A percentile compares a stretch with the other conserved stretches of the same genome.
These are phyloP conservation scores for Gossypium schwendimanii DNA, from an alignment of 441 rosid genomes.

Conservation along the genomic window DNA sequence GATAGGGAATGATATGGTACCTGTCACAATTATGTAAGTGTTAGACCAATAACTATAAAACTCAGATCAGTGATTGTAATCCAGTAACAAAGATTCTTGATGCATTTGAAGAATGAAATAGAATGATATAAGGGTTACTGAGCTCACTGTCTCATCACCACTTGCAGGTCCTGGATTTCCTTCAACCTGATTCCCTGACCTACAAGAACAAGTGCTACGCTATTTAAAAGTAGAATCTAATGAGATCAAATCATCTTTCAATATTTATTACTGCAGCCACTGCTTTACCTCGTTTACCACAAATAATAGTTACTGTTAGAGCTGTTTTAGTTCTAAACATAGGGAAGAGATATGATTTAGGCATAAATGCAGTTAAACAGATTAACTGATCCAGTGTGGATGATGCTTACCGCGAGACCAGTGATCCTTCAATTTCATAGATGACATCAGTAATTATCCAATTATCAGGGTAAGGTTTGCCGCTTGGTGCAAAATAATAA, in stretches of 20 bases:
- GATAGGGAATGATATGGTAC: constrained; percentile 94
- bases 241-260: background rate
- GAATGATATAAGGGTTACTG: constrained; percentile 9
- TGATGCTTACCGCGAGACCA: constrained; percentile 56
- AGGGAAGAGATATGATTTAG: constrained; percentile 39
- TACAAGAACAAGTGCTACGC: constrained; percentile 23
- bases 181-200: constrained; percentile 84
- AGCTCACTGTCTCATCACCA: constrained; percentile 91
- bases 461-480: constrained; percentile 98
- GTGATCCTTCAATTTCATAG: constrained; percentile 85
- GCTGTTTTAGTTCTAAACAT: constrained; percentile 23
- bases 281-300: background rate
- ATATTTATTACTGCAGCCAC: background rate
- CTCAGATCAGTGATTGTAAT: background rate
- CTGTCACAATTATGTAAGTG: constrained; percentile 28
- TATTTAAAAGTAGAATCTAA: background rate
- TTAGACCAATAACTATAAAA: background rate
- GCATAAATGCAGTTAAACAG: background rate
- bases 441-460: constrained; percentile 94
- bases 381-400: background rate
- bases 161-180: constrained; percentile 86
- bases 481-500: constrained; percentile 90
- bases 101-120: constrained; percentile 7
- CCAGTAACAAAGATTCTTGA: background rate
- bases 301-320: background rate